These are phyloP conservation scores for Tolypocladium sp. DNA, from an alignment of 2,329 filamentous ascomycete species.

Conservation along the genomic window DNA sequence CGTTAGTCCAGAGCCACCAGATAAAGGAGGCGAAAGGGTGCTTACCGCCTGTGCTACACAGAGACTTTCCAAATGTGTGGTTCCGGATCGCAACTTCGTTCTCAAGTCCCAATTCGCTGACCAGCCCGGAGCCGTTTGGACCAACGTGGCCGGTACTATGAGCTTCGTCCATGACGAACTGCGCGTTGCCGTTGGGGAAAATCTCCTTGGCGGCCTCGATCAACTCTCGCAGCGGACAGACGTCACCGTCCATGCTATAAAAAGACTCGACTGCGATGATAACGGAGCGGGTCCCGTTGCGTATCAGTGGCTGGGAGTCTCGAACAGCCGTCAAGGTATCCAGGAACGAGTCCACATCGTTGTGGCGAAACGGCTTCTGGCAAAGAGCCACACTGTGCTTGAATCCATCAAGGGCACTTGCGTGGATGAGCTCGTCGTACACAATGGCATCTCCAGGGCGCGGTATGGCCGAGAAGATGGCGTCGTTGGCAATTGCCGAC, in stretches of 20 bases:
- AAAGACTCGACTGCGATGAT: constrained; percentile 30
- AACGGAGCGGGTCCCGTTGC: constrained; percentile 18
- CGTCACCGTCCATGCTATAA: constrained; percentile 41
- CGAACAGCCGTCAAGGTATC: constrained; percentile 22
- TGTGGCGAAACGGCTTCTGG: constrained; percentile 37
- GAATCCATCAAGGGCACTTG: constrained; percentile 58
- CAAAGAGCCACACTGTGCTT: constrained; percentile 39
- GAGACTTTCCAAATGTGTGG: constrained; percentile 41
- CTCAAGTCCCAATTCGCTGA: constrained; percentile 39
- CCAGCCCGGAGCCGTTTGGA: constrained; percentile 35
- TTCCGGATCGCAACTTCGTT: constrained; percentile 37
- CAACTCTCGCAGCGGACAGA: constrained; percentile 27
- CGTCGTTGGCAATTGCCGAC: constrained; percentile 40
- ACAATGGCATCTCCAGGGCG: constrained; percentile 46
- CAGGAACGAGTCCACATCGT: constrained; percentile 23
- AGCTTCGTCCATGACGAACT: constrained; percentile 48
- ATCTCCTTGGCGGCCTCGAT: constrained; percentile 24
- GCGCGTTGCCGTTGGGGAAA: constrained; percentile 25
- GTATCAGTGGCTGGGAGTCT: constrained; percentile 17
- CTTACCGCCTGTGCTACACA: too few relatives aligned
- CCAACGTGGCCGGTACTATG: constrained; percentile 33
- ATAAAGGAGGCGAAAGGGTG: too few relatives aligned
- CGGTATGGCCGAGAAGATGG: constrained; percentile 39
- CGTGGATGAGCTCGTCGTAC: constrained; percentile 59
- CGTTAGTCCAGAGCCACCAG: too few relatives aligned